A percentile compares a stretch with the other conserved stretches of the same genome.
phyloP scores from a whole-genome alignment of 306 rosid genomes.

The Datisca glomerata region DNA sequence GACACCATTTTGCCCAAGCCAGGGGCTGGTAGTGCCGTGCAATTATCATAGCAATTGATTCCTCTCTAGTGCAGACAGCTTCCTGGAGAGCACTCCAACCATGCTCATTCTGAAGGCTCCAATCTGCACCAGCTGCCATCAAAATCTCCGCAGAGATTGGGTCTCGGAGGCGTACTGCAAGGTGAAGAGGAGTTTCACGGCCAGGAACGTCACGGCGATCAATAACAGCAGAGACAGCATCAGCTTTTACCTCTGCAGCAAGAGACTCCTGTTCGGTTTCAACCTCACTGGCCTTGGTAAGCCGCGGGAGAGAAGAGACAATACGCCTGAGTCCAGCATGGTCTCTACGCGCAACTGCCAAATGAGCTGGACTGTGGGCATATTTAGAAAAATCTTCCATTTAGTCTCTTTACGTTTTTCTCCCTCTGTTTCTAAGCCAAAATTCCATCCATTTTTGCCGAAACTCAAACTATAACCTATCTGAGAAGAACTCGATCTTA shows the following conservation, averaged over 20 bases:
- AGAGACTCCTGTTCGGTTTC: slow-evolving; percentile 65
- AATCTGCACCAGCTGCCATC: slow-evolving; percentile 97
- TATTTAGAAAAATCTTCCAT: slow-evolving; percentile 75
- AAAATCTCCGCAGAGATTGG: slow-evolving; percentile 70
- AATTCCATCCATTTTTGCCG: slow-evolving; percentile 27
- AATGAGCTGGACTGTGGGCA: slow-evolving; percentile 80
- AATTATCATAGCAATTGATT: slow-evolving; percentile 81
- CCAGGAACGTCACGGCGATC: slow-evolving; percentile 94
- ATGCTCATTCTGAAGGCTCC: slow-evolving; percentile 92
- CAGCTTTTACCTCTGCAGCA: slow-evolving; percentile 76
- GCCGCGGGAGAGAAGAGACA: slow-evolving; percentile 57
- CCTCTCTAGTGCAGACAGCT: slow-evolving; percentile 92
- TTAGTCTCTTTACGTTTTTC: slow-evolving; percentile 19
- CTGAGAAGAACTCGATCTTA: slow-evolving; percentile 9
- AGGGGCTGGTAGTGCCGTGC: slow-evolving; percentile 85
- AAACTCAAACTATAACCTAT: slow-evolving; percentile 25
- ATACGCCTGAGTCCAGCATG: slow-evolving; percentile 49
- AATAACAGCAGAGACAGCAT: slow-evolving; percentile 56
- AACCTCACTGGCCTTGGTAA: slow-evolving; percentile 79
- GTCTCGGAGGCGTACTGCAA: slow-evolving; percentile 87
- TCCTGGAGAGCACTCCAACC: slow-evolving; percentile 99
- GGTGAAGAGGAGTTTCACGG: slow-evolving; percentile 96
- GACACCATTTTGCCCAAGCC: slow-evolving; percentile 99
- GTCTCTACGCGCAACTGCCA: slow-evolving; percentile 75
- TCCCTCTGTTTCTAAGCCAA: slow-evolving; percentile 28